phyloP scores from a whole-genome alignment of 176 grass and related monocot species.

The Aechmea fasciata region DNA sequence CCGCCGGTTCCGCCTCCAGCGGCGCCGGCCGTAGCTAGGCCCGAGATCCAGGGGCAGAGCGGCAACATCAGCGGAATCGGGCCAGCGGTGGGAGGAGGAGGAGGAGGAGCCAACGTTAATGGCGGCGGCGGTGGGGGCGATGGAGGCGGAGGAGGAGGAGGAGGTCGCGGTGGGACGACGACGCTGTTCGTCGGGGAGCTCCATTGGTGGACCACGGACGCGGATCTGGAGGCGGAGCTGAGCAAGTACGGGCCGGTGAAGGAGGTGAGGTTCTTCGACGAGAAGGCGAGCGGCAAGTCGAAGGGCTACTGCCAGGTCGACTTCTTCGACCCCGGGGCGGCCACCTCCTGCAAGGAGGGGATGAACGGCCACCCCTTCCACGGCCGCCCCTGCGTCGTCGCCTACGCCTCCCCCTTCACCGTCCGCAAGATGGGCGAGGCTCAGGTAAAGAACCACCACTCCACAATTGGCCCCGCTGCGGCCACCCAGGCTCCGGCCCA shows the following conservation, averaged over 20 bases:
- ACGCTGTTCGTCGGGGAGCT: slow-evolving; percentile 49
- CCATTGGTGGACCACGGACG: slow-evolving; percentile 57
- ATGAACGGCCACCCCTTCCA: slow-evolving; percentile 41
- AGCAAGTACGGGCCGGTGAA: slow-evolving; percentile 32
- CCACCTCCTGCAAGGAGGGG: slow-evolving; percentile 11
- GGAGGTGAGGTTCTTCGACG: slow-evolving; percentile 38
- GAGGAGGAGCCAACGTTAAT: slow-evolving; percentile 6
- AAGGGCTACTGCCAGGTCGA: slow-evolving; percentile 33
- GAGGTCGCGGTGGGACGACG: slow-evolving; percentile 3
- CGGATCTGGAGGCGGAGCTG: slow-evolving; percentile 46
- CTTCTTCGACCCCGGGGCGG: slow-evolving; percentile 15
- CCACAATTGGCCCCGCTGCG: neutral
- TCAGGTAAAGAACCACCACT: slow-evolving; percentile 20
- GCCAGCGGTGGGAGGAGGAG: neutral
- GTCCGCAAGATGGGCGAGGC: slow-evolving; percentile 19
- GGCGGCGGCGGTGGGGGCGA: slow-evolving; percentile 3
- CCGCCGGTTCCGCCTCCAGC: neutral
- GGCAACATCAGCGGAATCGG: neutral
- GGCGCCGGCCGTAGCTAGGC: neutral
- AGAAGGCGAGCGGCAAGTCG: slow-evolving; percentile 39
- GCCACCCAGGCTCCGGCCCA: neutral
- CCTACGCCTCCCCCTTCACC: slow-evolving; percentile 18
- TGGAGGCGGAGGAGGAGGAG: neutral
- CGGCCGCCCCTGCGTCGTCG: slow-evolving; percentile 35
- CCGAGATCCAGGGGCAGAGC: neutral